These are phyloP conservation scores for Epithemia pelagica DNA, from an alignment of 108 stramenopile genomes.

Conservation along the genomic window DNA sequence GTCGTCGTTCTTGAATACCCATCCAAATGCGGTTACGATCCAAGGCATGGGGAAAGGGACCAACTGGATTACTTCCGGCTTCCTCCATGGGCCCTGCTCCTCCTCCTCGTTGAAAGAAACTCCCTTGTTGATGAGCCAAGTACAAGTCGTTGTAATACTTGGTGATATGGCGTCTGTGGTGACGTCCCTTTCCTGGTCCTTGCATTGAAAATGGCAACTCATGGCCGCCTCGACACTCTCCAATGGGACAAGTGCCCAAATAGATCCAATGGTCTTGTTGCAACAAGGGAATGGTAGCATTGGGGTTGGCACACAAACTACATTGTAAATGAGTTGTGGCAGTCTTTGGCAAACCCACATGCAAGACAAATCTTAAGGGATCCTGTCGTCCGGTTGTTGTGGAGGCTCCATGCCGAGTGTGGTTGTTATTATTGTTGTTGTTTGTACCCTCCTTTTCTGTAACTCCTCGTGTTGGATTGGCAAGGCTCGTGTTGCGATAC, in stretches of 20 bases:
- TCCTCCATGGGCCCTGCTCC: not conserved
- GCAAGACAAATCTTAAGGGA: not conserved
- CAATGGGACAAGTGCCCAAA: not conserved
- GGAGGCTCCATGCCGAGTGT: not conserved
- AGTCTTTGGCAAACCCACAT: not conserved
- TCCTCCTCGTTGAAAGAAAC: not conserved
- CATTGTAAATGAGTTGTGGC: not conserved
- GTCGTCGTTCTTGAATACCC: not conserved
- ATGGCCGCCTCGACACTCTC: not conserved
- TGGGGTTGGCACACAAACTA: not conserved
- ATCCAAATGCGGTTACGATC: not conserved
- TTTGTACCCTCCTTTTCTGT: not conserved
- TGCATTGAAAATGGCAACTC: not conserved
- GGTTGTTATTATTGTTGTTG: not conserved
- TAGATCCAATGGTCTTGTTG: not conserved
- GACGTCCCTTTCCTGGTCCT: not conserved
- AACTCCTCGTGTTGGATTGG: not conserved
- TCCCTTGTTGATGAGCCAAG: not conserved
- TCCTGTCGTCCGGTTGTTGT: not conserved
- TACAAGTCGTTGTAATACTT: not conserved
- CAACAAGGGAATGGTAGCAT: not conserved
- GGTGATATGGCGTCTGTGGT: not conserved
- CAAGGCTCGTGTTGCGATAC: no score
- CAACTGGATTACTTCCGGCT: not conserved
- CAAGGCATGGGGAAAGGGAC: not conserved